Evolutionary conservation across 345 rosid species (phyloP).

Genomic region (Atalantia buxifolia): DNA sequence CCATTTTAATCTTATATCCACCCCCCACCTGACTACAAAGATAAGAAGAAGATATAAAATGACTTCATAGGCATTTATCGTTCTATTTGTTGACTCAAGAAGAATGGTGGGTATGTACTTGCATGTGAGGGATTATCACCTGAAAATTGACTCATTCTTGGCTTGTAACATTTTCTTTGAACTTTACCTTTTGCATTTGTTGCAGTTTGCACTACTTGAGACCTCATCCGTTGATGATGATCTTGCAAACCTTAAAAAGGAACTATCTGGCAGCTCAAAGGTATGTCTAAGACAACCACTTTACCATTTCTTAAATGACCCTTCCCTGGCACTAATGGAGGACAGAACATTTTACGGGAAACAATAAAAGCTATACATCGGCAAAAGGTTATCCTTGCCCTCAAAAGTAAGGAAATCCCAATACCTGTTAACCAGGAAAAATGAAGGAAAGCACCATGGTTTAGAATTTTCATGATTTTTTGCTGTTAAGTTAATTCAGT

Average conservation of each 20-base stretch:
- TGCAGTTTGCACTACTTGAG: slow-evolving; percentile 75
- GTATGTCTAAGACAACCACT: slow-evolving; percentile 26
- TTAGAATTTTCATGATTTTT: no score
- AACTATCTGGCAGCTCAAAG: slow-evolving; percentile 56
- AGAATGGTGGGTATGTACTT: not conserved
- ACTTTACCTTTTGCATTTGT: not conserved
- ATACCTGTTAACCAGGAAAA: no score
- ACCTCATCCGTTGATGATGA: slow-evolving; percentile 68
- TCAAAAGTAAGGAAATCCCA: no score
- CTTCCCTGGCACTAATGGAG: no score
- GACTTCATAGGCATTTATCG: not conserved
- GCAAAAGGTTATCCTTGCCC: no score
- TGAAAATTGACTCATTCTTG: not conserved
- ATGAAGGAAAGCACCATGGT: no score
- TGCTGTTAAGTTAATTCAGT: no score
- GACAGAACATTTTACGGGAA: no score
- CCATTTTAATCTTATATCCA: not conserved
- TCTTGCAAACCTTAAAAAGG: slow-evolving; percentile 62
- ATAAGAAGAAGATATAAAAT: not conserved
- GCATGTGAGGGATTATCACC: not conserved
- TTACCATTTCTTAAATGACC: not conserved
- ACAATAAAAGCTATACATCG: no score
- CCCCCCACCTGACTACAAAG: not conserved
- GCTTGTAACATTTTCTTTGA: not conserved
- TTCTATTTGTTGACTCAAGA: not conserved